A percentile compares a stretch with the other conserved stretches of the same genome.
Conservation (phyloP, 768 basidiomycete species). For the Kwoniella sp. region DNA sequence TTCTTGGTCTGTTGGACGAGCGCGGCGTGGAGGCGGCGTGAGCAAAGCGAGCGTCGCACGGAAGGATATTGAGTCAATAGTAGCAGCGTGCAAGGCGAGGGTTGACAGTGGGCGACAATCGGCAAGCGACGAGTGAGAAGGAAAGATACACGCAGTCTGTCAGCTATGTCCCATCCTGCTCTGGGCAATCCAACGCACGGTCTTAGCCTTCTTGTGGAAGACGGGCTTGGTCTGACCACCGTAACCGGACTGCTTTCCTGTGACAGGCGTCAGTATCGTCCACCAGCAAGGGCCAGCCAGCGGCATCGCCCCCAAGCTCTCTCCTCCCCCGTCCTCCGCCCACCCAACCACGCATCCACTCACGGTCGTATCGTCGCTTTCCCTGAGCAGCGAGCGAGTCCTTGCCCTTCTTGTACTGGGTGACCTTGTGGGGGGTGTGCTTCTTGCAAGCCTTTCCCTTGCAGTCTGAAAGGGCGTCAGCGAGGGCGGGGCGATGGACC, state of each 20-base stretch:
- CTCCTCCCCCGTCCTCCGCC: too few relatives aligned
- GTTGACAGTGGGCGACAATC: neutral
- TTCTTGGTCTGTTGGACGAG: conserved; percentile 71
- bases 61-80: neutral
- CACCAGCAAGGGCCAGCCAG: neutral
- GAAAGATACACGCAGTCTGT: too few relatives aligned
- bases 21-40: neutral
- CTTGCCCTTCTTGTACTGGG: conserved; percentile 99
- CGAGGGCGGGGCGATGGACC: neutral
- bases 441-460: conserved; percentile 26
- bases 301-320: too few relatives aligned
- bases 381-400: conserved; percentile 96
- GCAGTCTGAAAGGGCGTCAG: conserved; percentile 5
- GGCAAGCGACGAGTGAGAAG: neutral
- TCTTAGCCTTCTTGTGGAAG: conserved; percentile 96
- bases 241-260: conserved; percentile 60
- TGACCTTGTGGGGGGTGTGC: conserved; percentile 92
- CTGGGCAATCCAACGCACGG: conserved; percentile 47
- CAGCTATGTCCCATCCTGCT: too few relatives aligned
- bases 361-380: conserved; percentile 99
- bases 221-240: conserved; percentile 99
- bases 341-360: too few relatives aligned
- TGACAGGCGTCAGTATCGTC: neutral
- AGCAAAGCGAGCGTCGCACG: neutral
- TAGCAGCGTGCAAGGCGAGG: neutral